These are phyloP conservation scores for Russula sp. DNA, from an alignment of 768 basidiomycete genomes.

Conservation along the genomic window DNA sequence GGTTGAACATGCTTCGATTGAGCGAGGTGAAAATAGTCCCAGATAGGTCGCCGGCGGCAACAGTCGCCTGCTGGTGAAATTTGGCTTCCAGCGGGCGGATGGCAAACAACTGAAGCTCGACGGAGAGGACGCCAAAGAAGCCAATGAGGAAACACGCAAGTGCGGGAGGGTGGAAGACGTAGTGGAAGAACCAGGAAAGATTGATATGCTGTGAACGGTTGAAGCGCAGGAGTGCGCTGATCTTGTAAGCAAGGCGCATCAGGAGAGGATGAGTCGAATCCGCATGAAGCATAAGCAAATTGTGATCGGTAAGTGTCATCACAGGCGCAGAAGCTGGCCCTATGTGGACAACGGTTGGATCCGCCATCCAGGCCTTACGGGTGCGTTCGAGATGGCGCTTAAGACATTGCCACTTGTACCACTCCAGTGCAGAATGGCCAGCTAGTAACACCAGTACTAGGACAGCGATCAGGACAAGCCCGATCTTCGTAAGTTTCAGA, in stretches of 20 bases:
- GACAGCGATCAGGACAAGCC: slow-evolving; percentile 63
- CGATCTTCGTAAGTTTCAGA: slow-evolving; percentile 73
- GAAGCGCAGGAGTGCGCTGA: slow-evolving; percentile 47
- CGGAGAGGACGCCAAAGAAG: slow-evolving; percentile 78
- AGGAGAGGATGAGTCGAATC: slow-evolving; percentile 68
- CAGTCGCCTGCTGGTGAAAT: slow-evolving; percentile 54
- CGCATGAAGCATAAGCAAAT: slow-evolving; percentile 66
- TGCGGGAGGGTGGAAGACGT: slow-evolving; percentile 87
- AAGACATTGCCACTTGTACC: slow-evolving; percentile 81
- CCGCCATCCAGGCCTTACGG: slow-evolving; percentile 68
- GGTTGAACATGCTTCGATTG: slow-evolving; percentile 77
- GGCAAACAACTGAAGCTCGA: slow-evolving; percentile 81
- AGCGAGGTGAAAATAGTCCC: slow-evolving; percentile 65
- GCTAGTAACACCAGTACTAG: slow-evolving; percentile 67
- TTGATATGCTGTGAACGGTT: slow-evolving; percentile 57
- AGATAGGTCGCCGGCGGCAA: slow-evolving; percentile 59
- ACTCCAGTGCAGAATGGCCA: slow-evolving; percentile 70
- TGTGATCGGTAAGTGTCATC: slow-evolving; percentile 62
- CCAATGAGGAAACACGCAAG: slow-evolving; percentile 89
- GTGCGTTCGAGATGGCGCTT: slow-evolving; percentile 58
- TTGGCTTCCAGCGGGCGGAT: slow-evolving; percentile 64
- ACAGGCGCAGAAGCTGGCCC: slow-evolving; percentile 37
- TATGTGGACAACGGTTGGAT: slow-evolving; percentile 52
- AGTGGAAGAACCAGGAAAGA: slow-evolving; percentile 83
- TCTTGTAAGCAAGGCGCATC: slow-evolving; percentile 50